These are phyloP conservation scores for Wickerhamiella shivajii DNA, from an alignment of 805 yeast genomes.

Conservation along the genomic window DNA sequence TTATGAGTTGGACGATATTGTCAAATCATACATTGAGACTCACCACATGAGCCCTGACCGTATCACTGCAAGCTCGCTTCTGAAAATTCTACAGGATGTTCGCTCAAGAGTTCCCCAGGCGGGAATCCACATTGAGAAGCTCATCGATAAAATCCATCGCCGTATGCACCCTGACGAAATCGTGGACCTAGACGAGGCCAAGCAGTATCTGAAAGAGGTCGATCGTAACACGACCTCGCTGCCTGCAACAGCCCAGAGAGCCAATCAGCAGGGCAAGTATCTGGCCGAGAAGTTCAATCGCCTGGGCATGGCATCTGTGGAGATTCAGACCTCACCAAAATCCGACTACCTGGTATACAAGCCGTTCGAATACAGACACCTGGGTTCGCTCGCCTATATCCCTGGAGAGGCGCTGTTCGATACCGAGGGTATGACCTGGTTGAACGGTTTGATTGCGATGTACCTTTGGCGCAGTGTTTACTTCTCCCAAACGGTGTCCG, in stretches of 20 bases:
- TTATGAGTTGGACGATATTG: slow-evolving; percentile 37
- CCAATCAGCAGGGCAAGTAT: slow-evolving; percentile 56
- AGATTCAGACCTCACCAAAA: slow-evolving; percentile 28
- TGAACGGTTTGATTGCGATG: slow-evolving; percentile 57
- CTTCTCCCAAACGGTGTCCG: slow-evolving; percentile 51
- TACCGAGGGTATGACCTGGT: slow-evolving; percentile 44
- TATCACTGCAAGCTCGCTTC: slow-evolving; percentile 10
- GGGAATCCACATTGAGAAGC: slow-evolving; percentile 14
- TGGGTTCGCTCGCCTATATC: slow-evolving; percentile 54
- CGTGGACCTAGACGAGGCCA: slow-evolving; percentile 37
- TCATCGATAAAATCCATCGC: slow-evolving; percentile 14
- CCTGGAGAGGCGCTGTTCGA: slow-evolving; percentile 63
- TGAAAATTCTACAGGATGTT: slow-evolving; percentile 12
- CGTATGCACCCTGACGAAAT: slow-evolving; percentile 14
- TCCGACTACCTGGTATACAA: slow-evolving; percentile 39
- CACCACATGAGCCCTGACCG: slow-evolving; percentile 25
- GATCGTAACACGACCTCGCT: slow-evolving; percentile 51
- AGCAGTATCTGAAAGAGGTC: slow-evolving; percentile 36
- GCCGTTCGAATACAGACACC: slow-evolving; percentile 48
- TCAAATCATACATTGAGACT: slow-evolving; percentile 31
- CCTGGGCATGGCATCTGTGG: slow-evolving; percentile 31
- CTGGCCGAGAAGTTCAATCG: slow-evolving; percentile 45
- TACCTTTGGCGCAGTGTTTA: slow-evolving; percentile 60
- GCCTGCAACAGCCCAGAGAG: slow-evolving; percentile 66
- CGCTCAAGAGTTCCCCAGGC: slow-evolving; percentile 17